phyloP scores from a whole-genome alignment of 768 basidiomycete species.

The Suillus luteus region DNA sequence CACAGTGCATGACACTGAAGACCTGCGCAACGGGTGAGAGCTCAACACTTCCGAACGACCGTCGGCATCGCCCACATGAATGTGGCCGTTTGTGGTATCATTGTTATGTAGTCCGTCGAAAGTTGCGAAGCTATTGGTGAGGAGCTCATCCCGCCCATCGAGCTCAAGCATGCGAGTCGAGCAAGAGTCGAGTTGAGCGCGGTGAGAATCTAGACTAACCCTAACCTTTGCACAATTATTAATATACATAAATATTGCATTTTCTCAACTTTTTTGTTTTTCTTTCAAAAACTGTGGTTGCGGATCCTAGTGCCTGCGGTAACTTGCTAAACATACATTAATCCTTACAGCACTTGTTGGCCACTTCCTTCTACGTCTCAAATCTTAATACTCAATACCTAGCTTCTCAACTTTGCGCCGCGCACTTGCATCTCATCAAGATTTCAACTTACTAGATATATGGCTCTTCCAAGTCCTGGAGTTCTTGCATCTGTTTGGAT shows the following conservation, averaged over 20 bases:
- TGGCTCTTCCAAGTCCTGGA: not conserved
- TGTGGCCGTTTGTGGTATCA: too few species aligned
- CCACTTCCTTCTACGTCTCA: not conserved
- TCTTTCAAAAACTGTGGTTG: not conserved
- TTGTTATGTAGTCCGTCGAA: not conserved
- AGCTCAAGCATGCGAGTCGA: conserved; percentile 26
- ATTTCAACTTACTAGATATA: not conserved
- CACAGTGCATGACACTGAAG: not conserved
- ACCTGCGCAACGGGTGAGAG: conserved; percentile 2
- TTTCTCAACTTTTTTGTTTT: not conserved
- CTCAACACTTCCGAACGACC: not conserved
- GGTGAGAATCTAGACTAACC: conserved; percentile 1
- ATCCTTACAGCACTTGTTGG: not conserved
- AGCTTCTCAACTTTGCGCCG: not conserved
- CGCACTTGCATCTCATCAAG: not conserved
- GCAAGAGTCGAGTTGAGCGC: conserved; percentile 5
- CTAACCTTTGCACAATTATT: not conserved
- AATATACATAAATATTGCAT: not conserved
- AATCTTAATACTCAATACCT: not conserved
- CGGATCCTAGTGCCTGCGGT: not conserved
- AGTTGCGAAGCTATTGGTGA: conserved; percentile 20
- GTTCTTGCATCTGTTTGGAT: not conserved
- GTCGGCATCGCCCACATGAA: not conserved
- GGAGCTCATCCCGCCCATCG: conserved; percentile 27
- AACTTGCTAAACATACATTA: not conserved